Evolutionary conservation across 31 red algal genomes (phyloP).

Genomic region (Asparagopsis taxiformis): DNA sequence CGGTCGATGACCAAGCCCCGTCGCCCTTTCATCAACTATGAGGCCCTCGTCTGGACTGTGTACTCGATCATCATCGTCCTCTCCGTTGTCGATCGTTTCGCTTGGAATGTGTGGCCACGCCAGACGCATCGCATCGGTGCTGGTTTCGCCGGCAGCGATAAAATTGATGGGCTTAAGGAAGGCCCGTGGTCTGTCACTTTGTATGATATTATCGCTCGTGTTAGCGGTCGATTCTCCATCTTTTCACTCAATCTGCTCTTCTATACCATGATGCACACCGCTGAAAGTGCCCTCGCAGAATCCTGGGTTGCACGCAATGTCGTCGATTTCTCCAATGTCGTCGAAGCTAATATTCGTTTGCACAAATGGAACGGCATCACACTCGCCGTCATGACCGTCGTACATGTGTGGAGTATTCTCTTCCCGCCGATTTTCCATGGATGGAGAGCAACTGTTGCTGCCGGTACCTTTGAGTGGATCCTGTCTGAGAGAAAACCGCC

Average conservation of each 20-base stretch:
- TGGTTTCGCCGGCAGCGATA: slow-evolving; percentile 47
- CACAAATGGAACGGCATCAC: slow-evolving; percentile 75
- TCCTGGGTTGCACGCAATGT: slow-evolving; percentile 40
- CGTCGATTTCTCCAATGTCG: slow-evolving; percentile 25
- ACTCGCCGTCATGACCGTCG: slow-evolving; percentile 33
- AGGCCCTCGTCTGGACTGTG: slow-evolving; percentile 35
- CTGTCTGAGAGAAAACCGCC: slow-evolving; percentile 34
- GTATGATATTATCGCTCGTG: slow-evolving; percentile 42
- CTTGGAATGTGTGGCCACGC: slow-evolving; percentile 55
- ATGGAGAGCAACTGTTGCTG: slow-evolving; percentile 35
- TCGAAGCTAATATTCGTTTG: slow-evolving; percentile 38
- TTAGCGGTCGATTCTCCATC: slow-evolving; percentile 42
- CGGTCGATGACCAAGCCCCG: neutral
- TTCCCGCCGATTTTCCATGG: slow-evolving; percentile 41
- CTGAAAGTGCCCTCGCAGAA: neutral
- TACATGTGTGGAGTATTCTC: slow-evolving; percentile 62
- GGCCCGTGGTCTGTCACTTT: slow-evolving; percentile 54
- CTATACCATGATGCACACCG: slow-evolving; percentile 45
- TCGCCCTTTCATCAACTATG: slow-evolving; percentile 38
- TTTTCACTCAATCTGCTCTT: slow-evolving; percentile 55
- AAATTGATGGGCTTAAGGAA: slow-evolving; percentile 35
- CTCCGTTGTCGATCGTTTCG: slow-evolving; percentile 43
- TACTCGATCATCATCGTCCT: slow-evolving; percentile 25
- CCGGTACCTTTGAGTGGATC: slow-evolving; percentile 52
- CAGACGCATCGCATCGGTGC: slow-evolving; percentile 41